These are phyloP conservation scores for Naumovozyma baii DNA, from an alignment of 805 yeast species.

Conservation along the genomic window DNA sequence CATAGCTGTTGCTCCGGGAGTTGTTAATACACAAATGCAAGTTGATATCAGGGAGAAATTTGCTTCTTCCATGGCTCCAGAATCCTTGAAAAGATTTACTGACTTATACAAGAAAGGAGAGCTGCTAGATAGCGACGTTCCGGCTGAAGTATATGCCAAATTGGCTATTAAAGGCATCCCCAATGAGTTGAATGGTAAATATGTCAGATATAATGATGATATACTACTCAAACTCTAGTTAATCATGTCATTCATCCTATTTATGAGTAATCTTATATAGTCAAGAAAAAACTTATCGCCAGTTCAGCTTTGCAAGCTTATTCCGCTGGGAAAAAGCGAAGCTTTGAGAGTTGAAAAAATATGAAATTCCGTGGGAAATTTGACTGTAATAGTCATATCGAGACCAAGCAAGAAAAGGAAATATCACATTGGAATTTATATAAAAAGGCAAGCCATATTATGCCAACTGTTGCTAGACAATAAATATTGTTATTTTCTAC, in stretches of 20 bases:
- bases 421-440: no score
- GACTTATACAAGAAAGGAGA: conserved; percentile 49
- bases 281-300: no score
- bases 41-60: conserved; percentile 56
- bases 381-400: neutral
- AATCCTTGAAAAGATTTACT: conserved; percentile 50
- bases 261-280: neutral
- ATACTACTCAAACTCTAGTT: conserved; percentile 5
- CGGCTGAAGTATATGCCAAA: conserved; percentile 61
- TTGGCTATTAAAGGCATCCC: conserved; percentile 55
- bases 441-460: no score
- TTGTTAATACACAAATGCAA: conserved; percentile 90
- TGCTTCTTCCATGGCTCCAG: conserved; percentile 51
- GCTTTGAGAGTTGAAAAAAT: neutral
- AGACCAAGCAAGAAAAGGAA: no score
- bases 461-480: no score
- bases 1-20: conserved; percentile 86
- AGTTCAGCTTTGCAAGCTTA: no score
- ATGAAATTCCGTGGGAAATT: neutral
- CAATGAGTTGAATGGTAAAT: conserved; percentile 52
- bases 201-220: conserved; percentile 49
- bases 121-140: conserved; percentile 59
- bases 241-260: neutral
- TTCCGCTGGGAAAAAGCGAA: neutral
- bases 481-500: no score